Conservation (phyloP, 2,329 filamentous ascomycete genomes). For the Fusarium mundagurra region DNA sequence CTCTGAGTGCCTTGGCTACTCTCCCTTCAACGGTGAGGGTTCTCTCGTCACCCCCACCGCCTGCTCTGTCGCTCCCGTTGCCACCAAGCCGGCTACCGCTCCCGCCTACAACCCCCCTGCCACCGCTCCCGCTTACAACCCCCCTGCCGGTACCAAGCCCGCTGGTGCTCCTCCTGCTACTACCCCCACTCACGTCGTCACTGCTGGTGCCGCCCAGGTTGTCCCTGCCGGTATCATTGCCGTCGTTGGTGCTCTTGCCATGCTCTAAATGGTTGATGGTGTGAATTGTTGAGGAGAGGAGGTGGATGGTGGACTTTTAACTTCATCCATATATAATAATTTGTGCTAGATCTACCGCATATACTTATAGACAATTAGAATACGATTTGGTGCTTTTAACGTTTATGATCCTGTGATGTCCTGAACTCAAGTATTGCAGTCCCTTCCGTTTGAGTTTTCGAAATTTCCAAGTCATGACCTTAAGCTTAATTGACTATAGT, state of each 20-base stretch:
- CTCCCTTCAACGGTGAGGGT: constrained; percentile 10
- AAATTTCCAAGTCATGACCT: accelerated
- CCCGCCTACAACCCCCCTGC: not conserved
- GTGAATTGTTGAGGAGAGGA: not conserved
- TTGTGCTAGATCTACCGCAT: not conserved
- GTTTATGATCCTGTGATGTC: not conserved
- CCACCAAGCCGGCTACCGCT: constrained; percentile 5
- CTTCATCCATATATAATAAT: not conserved
- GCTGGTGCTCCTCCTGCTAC: constrained; percentile 1
- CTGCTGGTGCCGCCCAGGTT: constrained; percentile 34
- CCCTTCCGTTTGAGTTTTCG: accelerated
- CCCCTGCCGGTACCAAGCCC: not conserved
- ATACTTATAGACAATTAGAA: not conserved
- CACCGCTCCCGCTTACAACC: not conserved
- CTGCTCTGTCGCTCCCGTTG: constrained; percentile 26
- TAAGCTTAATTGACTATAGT: accelerated
- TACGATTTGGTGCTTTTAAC: not conserved
- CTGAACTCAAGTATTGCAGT: accelerated
- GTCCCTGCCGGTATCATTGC: constrained; percentile 37
- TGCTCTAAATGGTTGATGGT: constrained; percentile 31
- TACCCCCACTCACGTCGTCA: constrained; percentile 13
- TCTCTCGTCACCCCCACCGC: constrained; percentile 30
- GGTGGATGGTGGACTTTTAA: not conserved
- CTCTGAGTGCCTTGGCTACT: constrained; percentile 12
- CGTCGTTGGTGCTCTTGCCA: constrained; percentile 39